A percentile compares a stretch with the other conserved stretches of the same genome.
Conservation (phyloP, 2,329 filamentous ascomycete genomes). For the Epicoccum sorghinum region DNA sequence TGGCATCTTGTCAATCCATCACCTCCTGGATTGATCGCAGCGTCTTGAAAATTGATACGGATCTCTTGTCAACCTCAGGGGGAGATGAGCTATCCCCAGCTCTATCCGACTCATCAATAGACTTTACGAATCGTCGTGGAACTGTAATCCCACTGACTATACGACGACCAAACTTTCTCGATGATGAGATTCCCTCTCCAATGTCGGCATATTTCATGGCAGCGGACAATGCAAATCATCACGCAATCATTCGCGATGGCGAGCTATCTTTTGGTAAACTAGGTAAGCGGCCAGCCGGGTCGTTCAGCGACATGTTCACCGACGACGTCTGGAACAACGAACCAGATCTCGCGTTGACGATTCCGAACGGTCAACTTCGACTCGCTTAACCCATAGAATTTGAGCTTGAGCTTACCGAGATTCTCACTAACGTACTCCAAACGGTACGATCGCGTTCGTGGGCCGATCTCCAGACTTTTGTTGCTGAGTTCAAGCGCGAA, state of each 20-base stretch:
- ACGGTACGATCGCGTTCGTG: not conserved
- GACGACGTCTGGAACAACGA: constrained; percentile 1
- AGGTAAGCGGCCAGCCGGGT: too few relatives aligned
- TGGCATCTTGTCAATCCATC: not conserved
- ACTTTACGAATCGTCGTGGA: not conserved
- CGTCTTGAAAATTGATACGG: not conserved
- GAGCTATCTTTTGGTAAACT: not conserved
- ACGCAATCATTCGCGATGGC: not conserved
- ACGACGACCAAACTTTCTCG: not conserved
- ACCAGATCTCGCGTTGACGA: not conserved
- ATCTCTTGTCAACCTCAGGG: not conserved
- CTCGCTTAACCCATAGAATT: not conserved
- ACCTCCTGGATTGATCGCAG: not conserved
- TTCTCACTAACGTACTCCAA: not conserved
- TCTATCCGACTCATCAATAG: not conserved
- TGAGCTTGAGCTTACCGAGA: not conserved
- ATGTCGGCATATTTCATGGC: too few relatives aligned
- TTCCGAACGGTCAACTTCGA: not conserved
- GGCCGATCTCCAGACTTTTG: not conserved
- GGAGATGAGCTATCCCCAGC: not conserved
- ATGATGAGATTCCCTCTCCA: not conserved
- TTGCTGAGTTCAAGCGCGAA: not conserved
- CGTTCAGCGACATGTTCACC: not conserved
- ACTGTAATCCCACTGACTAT: not conserved
- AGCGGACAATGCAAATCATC: too few relatives aligned